These are phyloP conservation scores for Akanthomyces lecanii DNA, from an alignment of 2,329 filamentous ascomycete genomes.

Conservation along the genomic window DNA sequence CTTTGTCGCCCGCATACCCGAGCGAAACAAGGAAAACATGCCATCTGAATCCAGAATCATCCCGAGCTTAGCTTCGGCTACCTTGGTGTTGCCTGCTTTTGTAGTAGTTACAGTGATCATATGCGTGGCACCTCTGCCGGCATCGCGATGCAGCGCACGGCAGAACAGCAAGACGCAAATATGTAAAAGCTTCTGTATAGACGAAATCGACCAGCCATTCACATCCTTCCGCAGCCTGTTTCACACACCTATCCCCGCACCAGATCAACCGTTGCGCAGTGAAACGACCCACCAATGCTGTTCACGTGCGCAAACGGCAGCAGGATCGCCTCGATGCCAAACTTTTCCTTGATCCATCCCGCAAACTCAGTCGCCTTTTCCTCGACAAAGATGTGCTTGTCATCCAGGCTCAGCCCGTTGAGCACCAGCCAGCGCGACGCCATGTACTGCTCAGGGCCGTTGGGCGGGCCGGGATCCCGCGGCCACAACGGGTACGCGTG, in stretches of 20 bases:
- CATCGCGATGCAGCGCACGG: too few relatives aligned
- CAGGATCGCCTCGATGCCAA: conserved; percentile 20
- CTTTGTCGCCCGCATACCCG: neutral
- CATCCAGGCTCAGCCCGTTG: conserved; percentile 27
- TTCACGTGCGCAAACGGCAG: conserved; percentile 30
- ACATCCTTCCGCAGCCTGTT: neutral
- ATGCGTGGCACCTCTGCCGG: too few relatives aligned
- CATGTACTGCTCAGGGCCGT: conserved; percentile 26
- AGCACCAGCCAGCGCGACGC: conserved; percentile 26
- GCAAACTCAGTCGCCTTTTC: conserved; percentile 22
- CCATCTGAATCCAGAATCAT: neutral
- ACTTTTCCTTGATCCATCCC: conserved; percentile 19
- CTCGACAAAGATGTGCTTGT: conserved; percentile 26
- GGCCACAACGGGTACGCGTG: conserved; percentile 24
- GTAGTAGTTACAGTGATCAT: neutral
- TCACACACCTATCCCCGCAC: neutral
- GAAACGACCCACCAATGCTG: conserved; percentile 30
- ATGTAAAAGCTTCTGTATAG: too few relatives aligned
- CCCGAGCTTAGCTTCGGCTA: neutral
- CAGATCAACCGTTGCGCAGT: conserved; percentile 27
- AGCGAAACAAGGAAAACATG: neutral
- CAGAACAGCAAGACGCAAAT: too few relatives aligned
- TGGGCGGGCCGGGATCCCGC: neutral
- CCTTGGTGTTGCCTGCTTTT: neutral
- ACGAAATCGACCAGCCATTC: neutral